phyloP scores from a whole-genome alignment of 495 filamentous ascomycete genomes.

The Penicillium parvum region DNA sequence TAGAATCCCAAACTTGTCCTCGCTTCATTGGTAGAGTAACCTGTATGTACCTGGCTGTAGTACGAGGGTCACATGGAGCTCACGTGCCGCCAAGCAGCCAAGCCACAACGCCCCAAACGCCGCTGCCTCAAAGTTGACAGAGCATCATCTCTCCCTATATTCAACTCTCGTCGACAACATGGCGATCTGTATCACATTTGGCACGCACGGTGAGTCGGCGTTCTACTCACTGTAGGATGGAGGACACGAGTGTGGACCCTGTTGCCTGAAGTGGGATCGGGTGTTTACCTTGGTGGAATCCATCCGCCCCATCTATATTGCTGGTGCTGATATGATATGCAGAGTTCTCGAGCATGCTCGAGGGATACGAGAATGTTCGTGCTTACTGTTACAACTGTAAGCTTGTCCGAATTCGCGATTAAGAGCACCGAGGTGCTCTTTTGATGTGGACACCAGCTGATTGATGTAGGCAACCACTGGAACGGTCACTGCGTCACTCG shows the following conservation, averaged over 20 bases:
- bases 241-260: constrained; percentile 4
- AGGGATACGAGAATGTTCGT: constrained; percentile 52
- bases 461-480: constrained; percentile 43
- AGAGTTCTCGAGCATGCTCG: constrained; percentile 51
- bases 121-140: constrained; percentile 13
- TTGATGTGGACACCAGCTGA: not conserved
- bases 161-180: constrained; percentile 22
- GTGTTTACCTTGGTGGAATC: constrained; percentile 11
- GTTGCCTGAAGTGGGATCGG: constrained; percentile 3
- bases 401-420: constrained; percentile 10
- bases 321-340: constrained; percentile 2
- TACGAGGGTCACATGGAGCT: constrained; percentile 17
- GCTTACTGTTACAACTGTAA: constrained; percentile 54
- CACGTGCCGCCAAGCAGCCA: constrained; percentile 28
- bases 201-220: constrained; percentile 43
- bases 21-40: no score
- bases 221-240: not conserved
- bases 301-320: constrained; percentile 6
- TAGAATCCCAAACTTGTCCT: no score
- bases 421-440: not conserved
- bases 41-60: not conserved
- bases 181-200: constrained; percentile 55
- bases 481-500: constrained; percentile 48
- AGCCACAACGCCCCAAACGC: constrained; percentile 27
- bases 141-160: not conserved